A percentile compares a stretch with the other conserved stretches of the same genome.
Evolutionary conservation across 1,284 basidiomycete species (phyloP).

Genomic region (Cerioporus squamosus): DNA sequence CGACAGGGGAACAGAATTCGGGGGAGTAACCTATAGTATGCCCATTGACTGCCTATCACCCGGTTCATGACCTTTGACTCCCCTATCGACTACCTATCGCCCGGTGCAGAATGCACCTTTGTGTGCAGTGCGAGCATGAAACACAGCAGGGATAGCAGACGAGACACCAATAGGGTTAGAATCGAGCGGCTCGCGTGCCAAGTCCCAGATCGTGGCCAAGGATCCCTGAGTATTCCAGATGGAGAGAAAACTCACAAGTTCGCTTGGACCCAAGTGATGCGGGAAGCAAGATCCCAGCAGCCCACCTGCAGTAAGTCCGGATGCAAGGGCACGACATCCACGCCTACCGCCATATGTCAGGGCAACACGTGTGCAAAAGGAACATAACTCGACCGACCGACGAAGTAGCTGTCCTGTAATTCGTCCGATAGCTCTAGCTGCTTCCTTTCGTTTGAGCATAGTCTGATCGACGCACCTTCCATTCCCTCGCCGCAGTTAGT

Average conservation of each 20-base stretch:
- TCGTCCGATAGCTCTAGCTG: not conserved
- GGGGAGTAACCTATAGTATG: no score
- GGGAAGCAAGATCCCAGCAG: constrained; percentile 54
- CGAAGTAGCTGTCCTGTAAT: constrained; percentile 54
- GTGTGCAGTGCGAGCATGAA: not conserved
- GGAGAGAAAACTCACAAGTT: constrained; percentile 58
- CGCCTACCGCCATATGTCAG: constrained; percentile 42
- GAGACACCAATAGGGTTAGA: not conserved
- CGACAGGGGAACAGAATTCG: no score
- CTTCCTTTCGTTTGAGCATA: not conserved
- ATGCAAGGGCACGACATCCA: constrained; percentile 71
- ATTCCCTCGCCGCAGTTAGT: constrained; percentile 58
- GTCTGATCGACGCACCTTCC: constrained; percentile 52
- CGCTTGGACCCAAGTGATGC: constrained; percentile 70
- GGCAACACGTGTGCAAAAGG: not conserved
- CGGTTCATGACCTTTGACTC: no score
- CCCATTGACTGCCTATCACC: no score
- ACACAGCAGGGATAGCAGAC: not conserved
- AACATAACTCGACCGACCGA: constrained; percentile 46
- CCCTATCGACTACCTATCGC: no score
- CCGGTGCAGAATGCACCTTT: not conserved
- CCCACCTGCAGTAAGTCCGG: constrained; percentile 62
- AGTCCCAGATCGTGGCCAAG: no score
- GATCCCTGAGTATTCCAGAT: not conserved
- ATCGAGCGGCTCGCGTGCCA: no score